A percentile compares a stretch with the other conserved stretches of the same genome.
phyloP scores from a whole-genome alignment of 192 early-diverging fungal species.

The Coemansia nantahalensis region DNA sequence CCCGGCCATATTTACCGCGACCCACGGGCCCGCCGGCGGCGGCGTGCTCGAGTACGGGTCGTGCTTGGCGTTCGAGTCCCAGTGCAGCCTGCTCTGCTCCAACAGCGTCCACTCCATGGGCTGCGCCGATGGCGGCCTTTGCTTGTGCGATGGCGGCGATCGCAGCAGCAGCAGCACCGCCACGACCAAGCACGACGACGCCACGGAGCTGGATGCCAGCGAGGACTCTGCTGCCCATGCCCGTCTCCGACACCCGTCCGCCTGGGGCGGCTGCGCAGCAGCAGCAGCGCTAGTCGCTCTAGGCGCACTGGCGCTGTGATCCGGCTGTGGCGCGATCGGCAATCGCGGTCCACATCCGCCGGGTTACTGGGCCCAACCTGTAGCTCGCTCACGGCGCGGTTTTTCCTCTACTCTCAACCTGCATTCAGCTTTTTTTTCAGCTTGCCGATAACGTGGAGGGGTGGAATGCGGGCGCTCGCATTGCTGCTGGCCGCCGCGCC shows the following conservation, averaged over 20 bases:
- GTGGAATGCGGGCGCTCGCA: too few species aligned
- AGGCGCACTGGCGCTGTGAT: too few species aligned
- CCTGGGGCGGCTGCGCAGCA: constrained; percentile 20
- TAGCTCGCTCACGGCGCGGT: too few species aligned
- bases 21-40: constrained; percentile 27
- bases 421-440: too few species aligned
- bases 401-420: too few species aligned
- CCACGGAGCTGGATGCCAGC: neutral
- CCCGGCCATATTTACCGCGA: constrained; percentile 36
- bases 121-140: constrained; percentile 40
- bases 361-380: too few species aligned
- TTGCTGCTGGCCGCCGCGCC: too few species aligned
- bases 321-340: too few species aligned
- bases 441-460: too few species aligned
- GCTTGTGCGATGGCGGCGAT: constrained; percentile 29
- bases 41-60: constrained; percentile 39
- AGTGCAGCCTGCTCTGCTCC: constrained; percentile 42
- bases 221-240: neutral
- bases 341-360: too few species aligned
- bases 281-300: constrained; percentile 2
- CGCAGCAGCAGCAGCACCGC: too few species aligned
- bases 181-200: constrained; percentile 18
- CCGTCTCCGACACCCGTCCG: neutral
- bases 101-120: constrained; percentile 42
- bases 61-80: constrained; percentile 42